Base-by-base conservation (phyloP, 2,329 filamentous ascomycete species). In the Pseudofabraea citricarpa region DNA sequence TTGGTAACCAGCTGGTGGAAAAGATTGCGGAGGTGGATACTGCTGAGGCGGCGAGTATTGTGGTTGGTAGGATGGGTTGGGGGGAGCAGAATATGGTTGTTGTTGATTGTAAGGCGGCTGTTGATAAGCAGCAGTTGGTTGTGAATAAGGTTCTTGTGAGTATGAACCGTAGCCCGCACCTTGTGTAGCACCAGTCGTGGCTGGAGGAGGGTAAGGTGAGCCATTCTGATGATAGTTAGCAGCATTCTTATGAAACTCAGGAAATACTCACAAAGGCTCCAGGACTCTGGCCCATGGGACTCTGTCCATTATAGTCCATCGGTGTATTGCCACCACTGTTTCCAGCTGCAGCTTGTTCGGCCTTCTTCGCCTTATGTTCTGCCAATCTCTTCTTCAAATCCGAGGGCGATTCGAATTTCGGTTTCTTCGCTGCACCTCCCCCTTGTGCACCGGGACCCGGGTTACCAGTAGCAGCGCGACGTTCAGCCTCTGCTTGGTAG, bases 401-500 rank as follows among this genome's bases (percentile, higher is more conserved):
- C 13, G 86, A 83, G 0, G 85, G 62, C 5, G 78, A 77, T 68
- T 95, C 88, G 5, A 88, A 71, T 70, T 87, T 81, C 54, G 83
- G 68, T 68, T 84, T 85, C 68, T 85, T 85, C 8, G 73, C 79
- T 1, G 82, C 78, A 48, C 81, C 81, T 63, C 88, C 84, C 27
- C 69, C 65, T 41, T 70, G 72, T 46, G 64, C 63, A 61, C 85
- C 85, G 0, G 87, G 79, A 15, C 84, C 78, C 3, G 87, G 87
- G 59, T 96, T 95, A 26, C 90, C 91, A 2, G 90, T 95, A 7
- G 81, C 77, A 38, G 85, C 82, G 53, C 87, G 83, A 46, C 90
- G 79, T 57, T 95, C 88, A 46, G 86, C 85, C 65, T 95, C 87
- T 20, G 83, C 83, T 62, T 89, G 83, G 65, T 94, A 91, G 66